A percentile compares a stretch with the other conserved stretches of the same genome.
Evolutionary conservation across 768 basidiomycete genomes (phyloP).

Genomic region (Sarcomyxa edulis): DNA sequence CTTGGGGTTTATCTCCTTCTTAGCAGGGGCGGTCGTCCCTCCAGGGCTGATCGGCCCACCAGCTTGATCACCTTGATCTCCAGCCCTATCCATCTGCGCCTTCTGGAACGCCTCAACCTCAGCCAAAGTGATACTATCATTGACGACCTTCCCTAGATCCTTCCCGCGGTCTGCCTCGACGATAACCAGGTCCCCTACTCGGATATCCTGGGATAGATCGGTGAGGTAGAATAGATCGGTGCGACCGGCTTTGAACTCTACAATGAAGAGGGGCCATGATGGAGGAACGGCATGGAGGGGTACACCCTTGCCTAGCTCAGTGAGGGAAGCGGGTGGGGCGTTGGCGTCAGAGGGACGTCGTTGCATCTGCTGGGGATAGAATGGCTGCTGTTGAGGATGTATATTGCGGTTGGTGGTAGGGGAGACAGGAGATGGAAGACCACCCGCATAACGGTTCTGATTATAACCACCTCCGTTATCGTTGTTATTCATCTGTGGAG

Average conservation of each 20-base stretch:
- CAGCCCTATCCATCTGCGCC: constrained; percentile 58
- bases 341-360: constrained; percentile 36
- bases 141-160: constrained; percentile 88
- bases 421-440: constrained; percentile 52
- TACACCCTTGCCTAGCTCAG: constrained; percentile 84
- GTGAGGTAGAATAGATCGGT: constrained; percentile 92
- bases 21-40: constrained; percentile 24
- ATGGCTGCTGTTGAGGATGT: constrained; percentile 42
- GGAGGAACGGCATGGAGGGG: constrained; percentile 80
- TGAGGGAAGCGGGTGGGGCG: constrained; percentile 21
- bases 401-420: constrained; percentile 34
- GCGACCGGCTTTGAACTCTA: constrained; percentile 96
- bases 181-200: constrained; percentile 88
- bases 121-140: constrained; percentile 83
- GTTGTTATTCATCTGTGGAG: constrained; percentile 19
- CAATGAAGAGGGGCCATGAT: constrained; percentile 88
- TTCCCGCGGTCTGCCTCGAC: constrained; percentile 95
- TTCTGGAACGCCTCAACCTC: constrained; percentile 92
- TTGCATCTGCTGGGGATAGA: constrained; percentile 36
- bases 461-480: constrained; percentile 25
- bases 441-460: constrained; percentile 33
- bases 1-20: constrained; percentile 96
- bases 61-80: constrained; percentile 21
- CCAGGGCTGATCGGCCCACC: constrained; percentile 27
- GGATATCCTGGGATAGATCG: constrained; percentile 55